phyloP scores from a whole-genome alignment of 768 basidiomycete species.

The Mrakia blollopis region DNA sequence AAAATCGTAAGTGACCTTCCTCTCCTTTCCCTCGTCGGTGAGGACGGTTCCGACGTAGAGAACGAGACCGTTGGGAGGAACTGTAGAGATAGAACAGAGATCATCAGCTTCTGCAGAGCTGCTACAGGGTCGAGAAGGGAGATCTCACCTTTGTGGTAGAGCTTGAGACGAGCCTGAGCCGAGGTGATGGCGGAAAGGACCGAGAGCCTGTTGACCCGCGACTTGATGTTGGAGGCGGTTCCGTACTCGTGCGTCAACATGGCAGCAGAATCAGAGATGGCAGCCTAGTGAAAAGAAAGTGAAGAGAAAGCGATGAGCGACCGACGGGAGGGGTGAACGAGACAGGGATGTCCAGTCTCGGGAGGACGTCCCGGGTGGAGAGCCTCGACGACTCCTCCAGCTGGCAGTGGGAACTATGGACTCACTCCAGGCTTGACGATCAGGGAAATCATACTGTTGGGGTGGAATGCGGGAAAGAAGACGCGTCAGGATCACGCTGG shows the following conservation, averaged over 20 bases:
- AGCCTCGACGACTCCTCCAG: background rate
- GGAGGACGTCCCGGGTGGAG: too few species aligned
- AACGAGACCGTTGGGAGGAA: slow-evolving; percentile 93
- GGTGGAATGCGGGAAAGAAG: background rate
- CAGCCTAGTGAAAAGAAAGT: slow-evolving; percentile 46
- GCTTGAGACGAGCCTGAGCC: slow-evolving; percentile 93
- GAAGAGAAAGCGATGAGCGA: background rate
- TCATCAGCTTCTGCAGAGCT: slow-evolving; percentile 20
- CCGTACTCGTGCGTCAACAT: slow-evolving; percentile 99
- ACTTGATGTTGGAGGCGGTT: slow-evolving; percentile 99
- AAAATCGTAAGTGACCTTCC: slow-evolving; percentile 97
- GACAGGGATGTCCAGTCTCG: background rate
- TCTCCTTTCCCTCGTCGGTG: slow-evolving; percentile 98
- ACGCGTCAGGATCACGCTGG: background rate
- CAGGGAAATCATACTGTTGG: slow-evolving; percentile 78
- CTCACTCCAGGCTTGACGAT: slow-evolving; percentile 89
- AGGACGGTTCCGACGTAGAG: slow-evolving; percentile 97
- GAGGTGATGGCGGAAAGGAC: slow-evolving; percentile 97
- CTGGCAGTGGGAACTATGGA: background rate
- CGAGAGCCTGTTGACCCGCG: slow-evolving; percentile 93
- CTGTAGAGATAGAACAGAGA: slow-evolving; percentile 40
- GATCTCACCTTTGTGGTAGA: slow-evolving; percentile 66
- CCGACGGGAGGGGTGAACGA: background rate
- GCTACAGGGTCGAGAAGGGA: background rate
- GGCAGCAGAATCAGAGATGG: slow-evolving; percentile 86